Evolutionary conservation across 2,329 filamentous ascomycete species (phyloP), one percentile per base, ranked within the genome.

Genomic region (Blastomyces parvus): DNA sequence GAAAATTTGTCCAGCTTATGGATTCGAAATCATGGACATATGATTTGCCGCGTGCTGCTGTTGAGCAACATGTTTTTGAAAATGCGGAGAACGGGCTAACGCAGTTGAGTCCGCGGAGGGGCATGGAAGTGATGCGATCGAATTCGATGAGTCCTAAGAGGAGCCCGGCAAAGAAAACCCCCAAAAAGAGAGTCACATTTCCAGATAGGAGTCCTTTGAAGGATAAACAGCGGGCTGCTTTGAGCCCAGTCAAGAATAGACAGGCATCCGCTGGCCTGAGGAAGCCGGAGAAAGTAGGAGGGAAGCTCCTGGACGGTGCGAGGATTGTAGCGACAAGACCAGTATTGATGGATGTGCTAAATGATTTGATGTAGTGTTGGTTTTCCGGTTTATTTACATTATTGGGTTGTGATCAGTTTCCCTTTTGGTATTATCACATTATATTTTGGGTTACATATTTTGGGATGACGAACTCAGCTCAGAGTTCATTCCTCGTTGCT

Each of bases 21-120:
- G 88, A 92, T 67, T 79, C 82, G 63, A 85, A 84, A 61, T 79
- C 83, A n/a, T 97, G 94, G 92, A 81, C 91, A 19, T 87, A 91
- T 68, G 84, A 96, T 68, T 73, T 97, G 60, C 85, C 84, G 0
- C 72, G 73, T 1, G 80, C 84, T 13, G 89, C 88, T 55, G 73
- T 88, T 8, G 84, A 87, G 11, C 82, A 79, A 38, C 91, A 96
- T 76, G 73, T 78, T 50, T 92, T 91, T 67, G 86, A 87, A 57
- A 83, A 70, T 1, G 65, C 70, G 27, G 63, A 58, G 33, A 59
- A 30, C 17, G 33, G 55, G 36, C 44, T 44, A 25, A 61, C n/a
- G 36, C 40, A 58, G 59, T 22, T 60, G 38, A 68, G 65, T 63
- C 63, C 66, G 17, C 55, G 48, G 55, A 66, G 59, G 62, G 61